phyloP scores from a whole-genome alignment of 2,329 filamentous ascomycete genomes.

The Furcasterigmium sp. region DNA sequence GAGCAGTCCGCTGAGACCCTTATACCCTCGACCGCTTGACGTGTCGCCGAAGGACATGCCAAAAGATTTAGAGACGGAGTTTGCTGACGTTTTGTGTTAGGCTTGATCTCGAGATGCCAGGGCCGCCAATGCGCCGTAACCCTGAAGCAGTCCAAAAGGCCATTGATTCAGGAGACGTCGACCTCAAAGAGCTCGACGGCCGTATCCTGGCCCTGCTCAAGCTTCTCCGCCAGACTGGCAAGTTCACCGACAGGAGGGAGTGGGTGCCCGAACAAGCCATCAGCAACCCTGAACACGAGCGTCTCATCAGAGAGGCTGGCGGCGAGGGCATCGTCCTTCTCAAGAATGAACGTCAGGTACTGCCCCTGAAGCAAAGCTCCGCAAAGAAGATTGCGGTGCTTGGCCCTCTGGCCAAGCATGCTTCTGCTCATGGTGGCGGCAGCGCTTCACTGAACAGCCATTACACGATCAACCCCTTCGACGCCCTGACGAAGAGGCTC shows the following conservation, averaged over 20 bases:
- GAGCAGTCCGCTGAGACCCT: no score
- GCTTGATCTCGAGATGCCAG: conserved; percentile 20
- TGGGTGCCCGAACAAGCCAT: conserved; percentile 10
- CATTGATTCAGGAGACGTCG: not conserved
- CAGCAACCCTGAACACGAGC: conserved; percentile 3
- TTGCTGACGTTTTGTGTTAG: conserved; percentile 17
- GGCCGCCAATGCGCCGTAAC: conserved; percentile 5
- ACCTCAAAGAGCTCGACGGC: conserved; percentile 1
- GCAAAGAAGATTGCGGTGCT: conserved; percentile 30
- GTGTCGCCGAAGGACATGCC: no score
- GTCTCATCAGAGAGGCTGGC: conserved; percentile 27
- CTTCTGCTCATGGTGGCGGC: conserved; percentile 54
- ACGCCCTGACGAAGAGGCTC: conserved; percentile 57
- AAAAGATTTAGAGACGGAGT: no score
- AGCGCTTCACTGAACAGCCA: conserved; percentile 51
- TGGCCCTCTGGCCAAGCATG: conserved; percentile 34
- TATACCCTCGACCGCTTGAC: no score
- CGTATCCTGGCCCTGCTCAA: not conserved
- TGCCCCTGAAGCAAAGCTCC: conserved; percentile 46
- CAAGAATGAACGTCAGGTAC: conserved; percentile 60
- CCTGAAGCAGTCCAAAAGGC: not conserved
- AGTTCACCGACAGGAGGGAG: not conserved
- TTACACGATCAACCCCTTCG: conserved; percentile 67
- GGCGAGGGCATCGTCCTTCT: conserved; percentile 66
- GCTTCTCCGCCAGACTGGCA: not conserved